phyloP scores from a whole-genome alignment of 805 yeast genomes.

The Pichia paraexigua region DNA sequence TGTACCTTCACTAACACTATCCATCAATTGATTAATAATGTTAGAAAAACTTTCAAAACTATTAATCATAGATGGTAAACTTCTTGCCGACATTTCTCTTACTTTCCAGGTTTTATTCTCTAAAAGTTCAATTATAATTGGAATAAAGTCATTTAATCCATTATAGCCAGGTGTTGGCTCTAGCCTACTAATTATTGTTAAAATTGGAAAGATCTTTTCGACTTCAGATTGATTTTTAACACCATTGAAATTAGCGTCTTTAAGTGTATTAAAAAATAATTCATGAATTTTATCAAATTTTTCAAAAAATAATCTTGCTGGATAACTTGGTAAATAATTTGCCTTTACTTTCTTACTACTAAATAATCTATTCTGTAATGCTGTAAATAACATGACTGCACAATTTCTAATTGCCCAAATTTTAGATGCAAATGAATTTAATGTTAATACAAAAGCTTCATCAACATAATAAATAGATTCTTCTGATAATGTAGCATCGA shows the following conservation, averaged over 20 bases:
- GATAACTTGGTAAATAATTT: conserved; percentile 18
- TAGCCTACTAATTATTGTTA: conserved; percentile 63
- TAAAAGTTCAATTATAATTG: conserved; percentile 41
- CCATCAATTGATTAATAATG: conserved; percentile 21
- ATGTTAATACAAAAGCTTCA: conserved; percentile 50
- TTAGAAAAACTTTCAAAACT: conserved; percentile 21
- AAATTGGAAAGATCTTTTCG: conserved; percentile 66
- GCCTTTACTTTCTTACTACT: conserved; percentile 43
- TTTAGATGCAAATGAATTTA: conserved; percentile 53
- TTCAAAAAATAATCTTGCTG: conserved; percentile 60
- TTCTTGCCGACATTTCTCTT: conserved; percentile 78
- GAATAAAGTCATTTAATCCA: conserved; percentile 46
- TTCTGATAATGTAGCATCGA: conserved; percentile 58
- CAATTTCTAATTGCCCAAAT: conserved; percentile 89
- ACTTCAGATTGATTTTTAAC: conserved; percentile 18
- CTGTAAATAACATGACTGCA: conserved; percentile 86
- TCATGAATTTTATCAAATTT: conserved; percentile 47
- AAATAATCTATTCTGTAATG: conserved; percentile 73
- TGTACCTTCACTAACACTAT: background rate
- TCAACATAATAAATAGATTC: conserved; percentile 45
- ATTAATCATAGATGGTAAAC: conserved; percentile 45
- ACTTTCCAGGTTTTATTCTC: conserved; percentile 65
- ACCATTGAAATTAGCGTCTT: conserved; percentile 27
- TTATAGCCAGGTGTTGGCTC: conserved; percentile 50
- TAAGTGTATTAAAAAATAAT: conserved; percentile 39